These are phyloP conservation scores for Hygrophoropsis aurantiaca DNA, from an alignment of 768 basidiomycete genomes.

Conservation along the genomic window DNA sequence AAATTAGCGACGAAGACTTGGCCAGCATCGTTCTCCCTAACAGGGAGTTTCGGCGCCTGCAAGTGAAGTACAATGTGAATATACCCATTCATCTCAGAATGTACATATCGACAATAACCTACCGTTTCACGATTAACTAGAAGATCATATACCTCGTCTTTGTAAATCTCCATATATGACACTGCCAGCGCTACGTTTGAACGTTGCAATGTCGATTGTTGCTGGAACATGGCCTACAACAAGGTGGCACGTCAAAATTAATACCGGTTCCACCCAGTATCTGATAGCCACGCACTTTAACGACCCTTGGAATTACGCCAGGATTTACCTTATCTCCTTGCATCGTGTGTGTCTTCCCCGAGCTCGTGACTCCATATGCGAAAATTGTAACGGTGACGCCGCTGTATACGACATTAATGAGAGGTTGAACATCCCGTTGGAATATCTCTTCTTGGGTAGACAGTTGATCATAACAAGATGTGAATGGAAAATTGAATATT, in stretches of 20 bases:
- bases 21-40: conserved; percentile 52
- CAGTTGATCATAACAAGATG: conserved; percentile 71
- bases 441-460: conserved; percentile 81
- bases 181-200: conserved; percentile 50
- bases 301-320: conserved; percentile 84
- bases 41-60: conserved; percentile 55
- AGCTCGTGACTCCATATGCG: conserved; percentile 89
- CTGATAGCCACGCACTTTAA: conserved; percentile 49
- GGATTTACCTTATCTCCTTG: conserved; percentile 72
- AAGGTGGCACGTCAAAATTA: neutral
- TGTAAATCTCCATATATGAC: conserved; percentile 90
- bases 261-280: neutral
- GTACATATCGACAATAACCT: conserved; percentile 20
- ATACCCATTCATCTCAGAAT: neutral
- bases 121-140: conserved; percentile 72
- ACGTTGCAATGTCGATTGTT: conserved; percentile 37
- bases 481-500: conserved; percentile 77
- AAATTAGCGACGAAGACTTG: conserved; percentile 58
- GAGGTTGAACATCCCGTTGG: conserved; percentile 67
- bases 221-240: conserved; percentile 56
- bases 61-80: neutral
- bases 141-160: conserved; percentile 88
- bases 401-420: conserved; percentile 74
- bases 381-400: conserved; percentile 86
- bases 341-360: conserved; percentile 93